phyloP scores from a whole-genome alignment of 257 asterid species.

The Orobanche coerulescens region DNA sequence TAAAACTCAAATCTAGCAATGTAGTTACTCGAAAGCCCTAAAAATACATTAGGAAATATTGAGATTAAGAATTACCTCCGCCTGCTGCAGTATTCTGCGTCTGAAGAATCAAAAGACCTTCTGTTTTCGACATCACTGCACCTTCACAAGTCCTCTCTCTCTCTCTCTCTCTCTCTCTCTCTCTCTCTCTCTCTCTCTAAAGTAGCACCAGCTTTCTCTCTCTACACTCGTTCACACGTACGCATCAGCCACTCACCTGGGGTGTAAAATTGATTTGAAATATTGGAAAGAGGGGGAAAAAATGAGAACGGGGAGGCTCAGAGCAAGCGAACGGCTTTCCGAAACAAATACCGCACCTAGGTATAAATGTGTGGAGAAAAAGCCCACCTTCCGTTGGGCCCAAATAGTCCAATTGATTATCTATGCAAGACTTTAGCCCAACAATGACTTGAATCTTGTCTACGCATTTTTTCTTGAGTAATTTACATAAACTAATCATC shows the following conservation, averaged over 20 bases:
- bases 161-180: conserved; percentile 6
- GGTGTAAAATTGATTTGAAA: conserved; percentile 10
- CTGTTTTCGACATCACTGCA: conserved; percentile 23
- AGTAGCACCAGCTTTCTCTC: not conserved
- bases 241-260: not conserved
- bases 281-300: conserved; percentile 14
- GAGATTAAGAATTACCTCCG: conserved; percentile 28
- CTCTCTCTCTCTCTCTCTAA: not conserved
- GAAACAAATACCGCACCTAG: conserved; percentile 21
- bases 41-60: not conserved
- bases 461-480: too few relatives aligned
- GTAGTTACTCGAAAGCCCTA: not conserved
- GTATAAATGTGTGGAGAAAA: not conserved
- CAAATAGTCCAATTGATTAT: too few relatives aligned
- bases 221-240: not conserved
- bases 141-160: not conserved
- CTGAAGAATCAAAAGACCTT: conserved; percentile 24
- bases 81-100: conserved; percentile 20
- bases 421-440: not conserved
- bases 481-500: too few relatives aligned
- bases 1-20: not conserved
- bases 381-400: not conserved
- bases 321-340: conserved; percentile 10
- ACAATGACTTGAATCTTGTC: too few relatives aligned
- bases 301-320: not conserved